Base-by-base conservation (phyloP, 202 grass and related monocot genomes). In the Sporobolus alterniflorus region DNA sequence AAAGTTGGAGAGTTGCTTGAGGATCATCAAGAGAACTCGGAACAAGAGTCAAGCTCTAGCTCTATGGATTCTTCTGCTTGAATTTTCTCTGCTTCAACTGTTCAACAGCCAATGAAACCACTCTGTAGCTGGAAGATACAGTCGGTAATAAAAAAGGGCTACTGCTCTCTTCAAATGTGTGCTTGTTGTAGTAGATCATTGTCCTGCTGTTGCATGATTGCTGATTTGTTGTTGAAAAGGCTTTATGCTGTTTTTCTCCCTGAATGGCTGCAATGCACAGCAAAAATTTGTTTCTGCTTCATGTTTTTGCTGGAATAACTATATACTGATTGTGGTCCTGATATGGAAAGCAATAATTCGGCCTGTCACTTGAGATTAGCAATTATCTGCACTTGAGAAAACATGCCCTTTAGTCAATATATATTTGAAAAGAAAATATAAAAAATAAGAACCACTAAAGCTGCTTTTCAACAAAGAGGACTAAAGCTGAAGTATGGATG, bases 1-100 rank as follows among this genome's bases (percentile, higher is more conserved):
- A 94, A 91, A 81, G 90, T 88, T 71, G 92, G 95, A n/a, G 93
- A 91, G 62, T 78, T 94, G 54, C 65, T 98, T 24, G 67, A 86
- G 12, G 67, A 90, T 39, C 66, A 65, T 24, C 77, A 79, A 87
- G 75, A 68, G 24, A 81, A 74, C 83, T 67, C 70, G 57, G 84
- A 76, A 63, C 25, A 52, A 80, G 88, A 88, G 56, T 28, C 68
- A 7, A 60, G 75, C 48, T 13, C 51, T 59, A 47, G 75, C 48
- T 16, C 51, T 40, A 55, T 68, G 17, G 60, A 56, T 69, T 79
- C 83, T 61, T 43, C 78, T 64, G 40, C 61, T 64, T 59, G 71
- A 67, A 75, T 74, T 62, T 25, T 0, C 24, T 1, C 55, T 28
- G 21, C 69, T 26, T 55, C 20, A 60, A 49, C 1, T 28, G 32